phyloP scores from a whole-genome alignment of 2,329 filamentous ascomycete species.

The Pseudocercospora musae region DNA sequence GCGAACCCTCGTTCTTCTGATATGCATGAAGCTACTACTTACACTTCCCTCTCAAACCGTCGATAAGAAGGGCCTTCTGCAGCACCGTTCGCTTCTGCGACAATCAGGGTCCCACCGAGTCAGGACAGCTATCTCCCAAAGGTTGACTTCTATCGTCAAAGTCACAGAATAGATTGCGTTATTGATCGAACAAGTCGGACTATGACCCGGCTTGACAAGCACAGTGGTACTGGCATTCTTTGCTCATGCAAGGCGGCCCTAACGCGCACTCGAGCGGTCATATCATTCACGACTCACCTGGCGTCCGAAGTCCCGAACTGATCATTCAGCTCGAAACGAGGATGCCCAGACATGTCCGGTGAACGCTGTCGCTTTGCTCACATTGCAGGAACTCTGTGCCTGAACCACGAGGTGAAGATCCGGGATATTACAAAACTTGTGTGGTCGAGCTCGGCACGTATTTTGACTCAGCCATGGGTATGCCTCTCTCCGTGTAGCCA shows the following conservation, averaged over 20 bases:
- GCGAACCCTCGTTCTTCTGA: neutral
- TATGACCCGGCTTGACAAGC: neutral
- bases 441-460: neutral
- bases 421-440: neutral
- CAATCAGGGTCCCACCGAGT: neutral
- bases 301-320: neutral
- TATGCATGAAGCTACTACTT: neutral
- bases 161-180: neutral
- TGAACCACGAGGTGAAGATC: neutral
- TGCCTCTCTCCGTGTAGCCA: neutral
- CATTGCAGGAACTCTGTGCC: neutral
- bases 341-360: neutral
- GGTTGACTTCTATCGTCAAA: neutral
- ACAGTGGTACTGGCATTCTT: neutral
- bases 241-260: neutral
- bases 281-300: neutral
- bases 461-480: neutral
- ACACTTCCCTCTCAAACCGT: neutral
- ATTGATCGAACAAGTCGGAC: neutral
- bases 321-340: neutral
- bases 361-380: neutral
- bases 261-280: neutral
- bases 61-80: neutral
- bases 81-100: neutral
- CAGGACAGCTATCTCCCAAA: neutral